Conservation (phyloP, 768 basidiomycete species). For the Tulasnella sp. region DNA sequence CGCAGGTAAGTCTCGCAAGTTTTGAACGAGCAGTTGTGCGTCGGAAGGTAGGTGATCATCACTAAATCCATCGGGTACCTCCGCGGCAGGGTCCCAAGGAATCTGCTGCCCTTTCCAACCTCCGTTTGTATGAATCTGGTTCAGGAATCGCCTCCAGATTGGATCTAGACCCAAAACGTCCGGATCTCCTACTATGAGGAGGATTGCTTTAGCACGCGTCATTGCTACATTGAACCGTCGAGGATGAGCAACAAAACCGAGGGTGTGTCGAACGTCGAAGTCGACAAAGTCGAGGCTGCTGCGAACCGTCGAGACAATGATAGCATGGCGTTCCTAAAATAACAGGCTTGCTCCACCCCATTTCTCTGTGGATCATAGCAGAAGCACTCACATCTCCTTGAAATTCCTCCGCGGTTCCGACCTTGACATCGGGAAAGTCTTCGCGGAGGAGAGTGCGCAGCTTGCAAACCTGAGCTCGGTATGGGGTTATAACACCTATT, state of each 20-base stretch:
- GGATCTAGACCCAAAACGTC: slow-evolving; percentile 60
- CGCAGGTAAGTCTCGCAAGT: slow-evolving; percentile 25
- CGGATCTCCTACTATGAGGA: slow-evolving; percentile 67
- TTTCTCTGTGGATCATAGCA: not conserved
- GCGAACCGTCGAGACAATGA: slow-evolving; percentile 30
- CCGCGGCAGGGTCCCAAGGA: slow-evolving; percentile 29
- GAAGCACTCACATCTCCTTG: slow-evolving; percentile 48
- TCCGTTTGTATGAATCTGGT: slow-evolving; percentile 54
- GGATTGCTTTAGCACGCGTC: slow-evolving; percentile 65
- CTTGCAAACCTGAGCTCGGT: slow-evolving; percentile 57
- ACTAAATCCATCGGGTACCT: not conserved
- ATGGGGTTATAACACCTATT: slow-evolving; percentile 66
- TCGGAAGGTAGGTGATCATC: not conserved
- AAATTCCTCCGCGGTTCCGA: slow-evolving; percentile 51
- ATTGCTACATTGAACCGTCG: slow-evolving; percentile 52
- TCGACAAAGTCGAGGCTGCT: not conserved
- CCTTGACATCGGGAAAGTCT: slow-evolving; percentile 40
- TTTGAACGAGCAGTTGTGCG: not conserved
- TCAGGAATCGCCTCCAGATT: slow-evolving; percentile 63
- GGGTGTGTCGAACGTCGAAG: slow-evolving; percentile 22
- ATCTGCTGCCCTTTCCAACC: slow-evolving; percentile 55
- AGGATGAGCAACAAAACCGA: slow-evolving; percentile 29
- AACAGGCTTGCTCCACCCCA: not conserved
- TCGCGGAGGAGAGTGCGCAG: slow-evolving; percentile 42
- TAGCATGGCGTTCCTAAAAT: slow-evolving; percentile 23